Base-by-base conservation (phyloP, 768 basidiomycete genomes). In the Suillus subaureus region DNA sequence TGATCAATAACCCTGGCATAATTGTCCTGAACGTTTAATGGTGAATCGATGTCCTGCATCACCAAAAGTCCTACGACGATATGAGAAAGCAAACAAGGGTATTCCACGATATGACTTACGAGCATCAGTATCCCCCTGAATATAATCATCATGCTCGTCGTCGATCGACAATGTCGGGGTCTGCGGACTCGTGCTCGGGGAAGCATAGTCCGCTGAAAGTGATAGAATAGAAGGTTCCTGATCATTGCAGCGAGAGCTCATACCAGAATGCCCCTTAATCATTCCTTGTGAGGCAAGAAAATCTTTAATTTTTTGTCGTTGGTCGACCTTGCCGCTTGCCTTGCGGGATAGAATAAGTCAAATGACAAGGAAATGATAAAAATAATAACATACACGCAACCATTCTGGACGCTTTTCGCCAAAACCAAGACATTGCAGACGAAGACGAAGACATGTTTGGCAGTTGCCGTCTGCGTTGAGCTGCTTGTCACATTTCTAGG, bases 241-340 rank as follows among this genome's bases (percentile, higher is more conserved):
- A 2, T 89, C 89, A 42, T 80, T 71, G 26, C 80, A 77, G 52
- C 88, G 87, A 26, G 89, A 82, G 1, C 86, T 88, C 33, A 88
- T 79, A 63, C 89, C 89, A 23, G 92, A 90, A 71, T 93, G 92
- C 33, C 92, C 92, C 78, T 94, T 94, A 77, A 94, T 93, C 91
- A 93, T 92, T 57, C 92, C 92, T 75, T 93, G 91, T 0, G 90
- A 85, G 0, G 90, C 90, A 28, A 94, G 83, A 72, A 92, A 91
- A 1, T 79, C 77, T 79, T 93, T 93, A 73, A 93, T 93, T 78
- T 87, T 90, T 70, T 92, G 90, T 63, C 92, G 84, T 45, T 92
- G 79, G 66, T 86, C 85, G 45, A 93, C 91, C 67, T 87, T 89
- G 67, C 85, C 84, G 70, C 80, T 87, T 75, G 91, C 89, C 92